phyloP scores from a whole-genome alignment of 192 early-diverging fungal genomes.

The Phlyctochytrium planicorne region DNA sequence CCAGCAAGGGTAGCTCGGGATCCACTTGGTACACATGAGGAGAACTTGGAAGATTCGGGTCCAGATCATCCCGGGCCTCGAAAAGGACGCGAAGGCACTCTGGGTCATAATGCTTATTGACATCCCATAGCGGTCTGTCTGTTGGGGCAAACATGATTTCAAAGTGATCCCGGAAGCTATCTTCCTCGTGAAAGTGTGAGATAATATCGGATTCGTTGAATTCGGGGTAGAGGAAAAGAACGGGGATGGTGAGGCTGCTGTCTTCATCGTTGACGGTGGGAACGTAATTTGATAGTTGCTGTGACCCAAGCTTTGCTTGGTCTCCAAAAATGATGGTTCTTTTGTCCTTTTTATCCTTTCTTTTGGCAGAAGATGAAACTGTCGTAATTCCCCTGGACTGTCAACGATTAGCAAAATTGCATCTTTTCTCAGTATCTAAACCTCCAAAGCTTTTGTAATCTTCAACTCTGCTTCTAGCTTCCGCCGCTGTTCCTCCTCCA shows the following conservation, averaged over 20 bases:
- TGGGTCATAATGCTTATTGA: constrained; percentile 59
- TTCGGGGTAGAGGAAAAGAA: constrained; percentile 94
- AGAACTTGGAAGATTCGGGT: constrained; percentile 28
- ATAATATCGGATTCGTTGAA: constrained; percentile 87
- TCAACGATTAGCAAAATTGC: no score
- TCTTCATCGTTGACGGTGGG: constrained; percentile 49
- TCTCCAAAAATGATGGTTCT: no score
- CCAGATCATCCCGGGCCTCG: constrained; percentile 50
- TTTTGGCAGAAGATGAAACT: constrained; percentile 29
- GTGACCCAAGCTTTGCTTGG: constrained; percentile 24
- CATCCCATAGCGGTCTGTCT: constrained; percentile 83
- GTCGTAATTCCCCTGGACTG: neutral
- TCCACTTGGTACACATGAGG: constrained; percentile 35
- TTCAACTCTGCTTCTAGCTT: neutral
- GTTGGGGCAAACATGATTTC: constrained; percentile 69
- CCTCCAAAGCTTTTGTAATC: neutral
- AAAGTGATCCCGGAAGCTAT: constrained; percentile 82
- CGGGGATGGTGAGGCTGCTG: constrained; percentile 74
- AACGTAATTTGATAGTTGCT: constrained; percentile 10
- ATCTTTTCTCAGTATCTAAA: no score
- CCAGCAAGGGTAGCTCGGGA: constrained; percentile 47
- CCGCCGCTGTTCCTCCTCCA: constrained; percentile 7
- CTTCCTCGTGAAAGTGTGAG: constrained; percentile 76
- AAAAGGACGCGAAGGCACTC: constrained; percentile 80
- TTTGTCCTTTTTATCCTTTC: constrained; percentile 44